Percentiles rank a stretch among this genome's conserved stretches.
phyloP scores from a whole-genome alignment of 768 basidiomycete species.

The Mycena galericulata region DNA sequence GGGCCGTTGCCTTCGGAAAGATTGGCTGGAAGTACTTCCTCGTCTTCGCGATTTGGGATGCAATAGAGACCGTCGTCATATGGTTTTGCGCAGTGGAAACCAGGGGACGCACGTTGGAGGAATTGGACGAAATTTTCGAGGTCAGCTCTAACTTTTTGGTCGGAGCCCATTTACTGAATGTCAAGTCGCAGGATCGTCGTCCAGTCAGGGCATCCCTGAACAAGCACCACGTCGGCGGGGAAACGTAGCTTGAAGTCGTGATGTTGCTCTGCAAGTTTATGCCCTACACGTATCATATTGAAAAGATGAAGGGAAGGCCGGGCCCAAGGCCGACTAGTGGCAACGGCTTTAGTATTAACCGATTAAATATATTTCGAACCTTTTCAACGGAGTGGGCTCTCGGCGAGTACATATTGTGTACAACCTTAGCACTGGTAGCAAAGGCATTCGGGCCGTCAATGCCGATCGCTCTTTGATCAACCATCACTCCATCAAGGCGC shows the following conservation, averaged over 20 bases:
- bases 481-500: no score
- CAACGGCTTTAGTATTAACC: no score
- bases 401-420: no score
- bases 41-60: slow-evolving; percentile 19
- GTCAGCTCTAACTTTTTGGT: not conserved
- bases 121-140: slow-evolving; percentile 33
- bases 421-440: no score
- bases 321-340: no score
- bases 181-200: slow-evolving; percentile 13
- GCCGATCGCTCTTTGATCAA: no score
- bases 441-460: no score
- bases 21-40: slow-evolving; percentile 30
- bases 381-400: no score
- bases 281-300: not conserved
- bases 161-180: not conserved
- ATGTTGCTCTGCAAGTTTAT: not conserved
- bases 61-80: slow-evolving; percentile 11
- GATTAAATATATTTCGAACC: no score
- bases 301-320: no score
- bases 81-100: slow-evolving; percentile 31
- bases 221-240: not conserved
- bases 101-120: slow-evolving; percentile 29
- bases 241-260: not conserved
- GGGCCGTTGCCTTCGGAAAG: slow-evolving; percentile 20
- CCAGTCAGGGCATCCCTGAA: slow-evolving; percentile 28